Evolutionary conservation across 768 basidiomycete genomes (phyloP).

Genomic region (Rhizopogon vesiculosus): DNA sequence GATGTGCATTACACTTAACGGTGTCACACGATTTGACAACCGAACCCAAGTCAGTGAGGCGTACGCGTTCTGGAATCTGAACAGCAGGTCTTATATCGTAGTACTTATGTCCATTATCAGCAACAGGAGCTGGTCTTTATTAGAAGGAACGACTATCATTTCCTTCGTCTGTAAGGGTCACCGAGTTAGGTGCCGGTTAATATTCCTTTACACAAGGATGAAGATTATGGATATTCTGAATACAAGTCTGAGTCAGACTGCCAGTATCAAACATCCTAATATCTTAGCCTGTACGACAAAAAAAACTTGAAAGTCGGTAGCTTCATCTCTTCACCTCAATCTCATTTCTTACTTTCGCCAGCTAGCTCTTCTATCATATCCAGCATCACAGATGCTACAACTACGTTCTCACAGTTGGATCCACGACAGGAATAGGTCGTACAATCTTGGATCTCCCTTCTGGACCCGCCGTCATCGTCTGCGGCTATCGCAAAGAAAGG

Average conservation of each 20-base stretch:
- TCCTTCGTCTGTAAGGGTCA: no score
- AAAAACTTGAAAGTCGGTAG: not conserved
- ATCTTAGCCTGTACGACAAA: no score
- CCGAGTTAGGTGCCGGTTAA: no score
- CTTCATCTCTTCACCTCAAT: not conserved
- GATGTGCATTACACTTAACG: no score
- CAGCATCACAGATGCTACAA: slow-evolving; percentile 38
- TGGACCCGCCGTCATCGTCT: slow-evolving; percentile 44
- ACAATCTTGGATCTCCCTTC: slow-evolving; percentile 43
- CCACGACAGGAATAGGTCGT: slow-evolving; percentile 57
- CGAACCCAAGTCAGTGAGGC: not conserved
- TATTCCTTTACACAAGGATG: not conserved
- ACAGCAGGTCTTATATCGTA: not conserved
- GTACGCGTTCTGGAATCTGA: no score
- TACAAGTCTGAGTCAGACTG: no score
- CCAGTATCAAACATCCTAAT: no score
- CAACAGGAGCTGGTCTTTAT: no score
- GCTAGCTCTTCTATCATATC: slow-evolving; percentile 14
- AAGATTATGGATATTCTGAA: not conserved
- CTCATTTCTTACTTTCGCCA: no score
- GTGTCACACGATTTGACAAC: not conserved
- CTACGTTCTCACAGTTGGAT: slow-evolving; percentile 52
- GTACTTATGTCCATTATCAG: no score
- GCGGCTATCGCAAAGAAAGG: slow-evolving; percentile 50
- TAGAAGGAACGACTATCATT: no score